A percentile compares a stretch with the other conserved stretches of the same genome.
phyloP scores from a whole-genome alignment of 2,329 filamentous ascomycete species.

The Ceratocystis cubensis region DNA sequence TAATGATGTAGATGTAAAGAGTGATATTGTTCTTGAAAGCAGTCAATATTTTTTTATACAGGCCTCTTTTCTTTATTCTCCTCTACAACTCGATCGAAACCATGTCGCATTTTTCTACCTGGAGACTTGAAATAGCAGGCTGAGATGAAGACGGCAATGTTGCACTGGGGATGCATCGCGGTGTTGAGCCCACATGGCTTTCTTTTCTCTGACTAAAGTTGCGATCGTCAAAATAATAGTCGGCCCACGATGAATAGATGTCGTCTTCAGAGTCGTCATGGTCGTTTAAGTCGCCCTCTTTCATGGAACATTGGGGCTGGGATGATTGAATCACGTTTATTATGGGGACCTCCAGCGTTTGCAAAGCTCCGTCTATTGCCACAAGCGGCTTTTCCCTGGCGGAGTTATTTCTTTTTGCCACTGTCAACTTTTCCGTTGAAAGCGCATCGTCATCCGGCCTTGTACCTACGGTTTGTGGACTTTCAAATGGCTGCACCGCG shows the following conservation, averaged over 20 bases:
- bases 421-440: neutral
- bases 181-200: neutral
- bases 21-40: neutral
- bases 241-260: conserved; percentile 24
- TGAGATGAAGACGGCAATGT: neutral
- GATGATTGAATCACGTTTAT: neutral
- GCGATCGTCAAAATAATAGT: conserved; percentile 27
- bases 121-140: neutral
- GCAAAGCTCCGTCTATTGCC: neutral
- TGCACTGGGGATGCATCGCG: neutral
- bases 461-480: conserved; percentile 17
- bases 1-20: neutral
- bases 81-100: neutral
- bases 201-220: conserved; percentile 17
- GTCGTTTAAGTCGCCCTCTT: neutral
- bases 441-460: conserved; percentile 4
- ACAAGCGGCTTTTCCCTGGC: neutral
- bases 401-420: neutral
- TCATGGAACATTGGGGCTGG: neutral
- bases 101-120: neutral
- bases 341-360: neutral
- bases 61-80: neutral
- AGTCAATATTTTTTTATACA: neutral
- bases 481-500: conserved; percentile 23
- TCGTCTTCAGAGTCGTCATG: conserved; percentile 25